Percentiles rank a stretch among this genome's conserved stretches.
phyloP scores from a whole-genome alignment of 495 filamentous ascomycete genomes.

The Pyrenopolyporus hunteri region DNA sequence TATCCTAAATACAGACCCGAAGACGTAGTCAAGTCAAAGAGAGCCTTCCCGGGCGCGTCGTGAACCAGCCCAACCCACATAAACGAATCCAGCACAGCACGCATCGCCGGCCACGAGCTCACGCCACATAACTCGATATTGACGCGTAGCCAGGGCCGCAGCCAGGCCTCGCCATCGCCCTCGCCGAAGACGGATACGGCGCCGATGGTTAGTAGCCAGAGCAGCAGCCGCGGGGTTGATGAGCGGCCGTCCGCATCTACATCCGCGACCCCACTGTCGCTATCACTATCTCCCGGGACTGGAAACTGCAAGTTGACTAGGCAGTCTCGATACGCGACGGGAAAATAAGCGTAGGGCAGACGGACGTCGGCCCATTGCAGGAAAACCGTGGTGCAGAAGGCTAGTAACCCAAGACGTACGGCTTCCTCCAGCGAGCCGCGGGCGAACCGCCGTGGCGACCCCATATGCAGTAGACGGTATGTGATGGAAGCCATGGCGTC shows the following conservation, averaged over 20 bases:
- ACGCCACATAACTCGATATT: slow-evolving; percentile 32
- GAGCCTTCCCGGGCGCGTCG: slow-evolving; percentile 39
- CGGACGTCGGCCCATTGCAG: slow-evolving; percentile 45
- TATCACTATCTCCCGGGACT: not conserved
- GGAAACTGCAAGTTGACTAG: slow-evolving; percentile 6
- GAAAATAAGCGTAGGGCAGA: slow-evolving; percentile 38
- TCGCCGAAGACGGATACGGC: slow-evolving; percentile 41
- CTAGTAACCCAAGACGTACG: slow-evolving; percentile 49
- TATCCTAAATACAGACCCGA: not conserved
- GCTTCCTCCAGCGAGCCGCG: slow-evolving; percentile 42
- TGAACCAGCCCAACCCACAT: slow-evolving; percentile 47
- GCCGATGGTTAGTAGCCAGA: slow-evolving; percentile 50
- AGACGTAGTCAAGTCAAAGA: slow-evolving; percentile 17
- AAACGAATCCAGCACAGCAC: slow-evolving; percentile 36
- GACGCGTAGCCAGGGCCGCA: slow-evolving; percentile 33
- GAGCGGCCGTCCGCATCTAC: too few species aligned
- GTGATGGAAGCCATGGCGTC: slow-evolving; percentile 50
- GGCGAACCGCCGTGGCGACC: too few species aligned
- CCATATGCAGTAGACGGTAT: slow-evolving; percentile 50
- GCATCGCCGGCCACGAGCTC: slow-evolving; percentile 41
- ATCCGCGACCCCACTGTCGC: not conserved
- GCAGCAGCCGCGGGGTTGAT: slow-evolving; percentile 9
- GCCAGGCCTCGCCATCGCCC: slow-evolving; percentile 37
- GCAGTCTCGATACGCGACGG: slow-evolving; percentile 5
- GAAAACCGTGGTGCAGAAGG: slow-evolving; percentile 48